phyloP scores from a whole-genome alignment of 208 protist genomes.

The Leishmania turanica region DNA sequence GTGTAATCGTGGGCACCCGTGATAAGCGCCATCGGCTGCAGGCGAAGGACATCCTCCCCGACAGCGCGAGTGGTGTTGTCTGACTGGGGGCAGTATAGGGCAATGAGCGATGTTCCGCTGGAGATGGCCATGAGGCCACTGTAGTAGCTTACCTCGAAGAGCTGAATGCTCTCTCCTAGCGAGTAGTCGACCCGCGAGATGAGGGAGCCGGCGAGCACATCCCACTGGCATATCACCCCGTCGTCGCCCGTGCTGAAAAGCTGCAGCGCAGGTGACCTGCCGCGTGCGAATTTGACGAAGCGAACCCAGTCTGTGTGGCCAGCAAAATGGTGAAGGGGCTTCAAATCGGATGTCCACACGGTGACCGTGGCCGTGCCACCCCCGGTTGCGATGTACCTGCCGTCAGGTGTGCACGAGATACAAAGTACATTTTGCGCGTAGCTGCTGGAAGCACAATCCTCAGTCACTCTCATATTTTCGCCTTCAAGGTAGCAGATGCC shows the following conservation, averaged over 20 bases:
- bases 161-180: constrained; percentile 62
- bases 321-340: constrained; percentile 52
- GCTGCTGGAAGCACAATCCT: constrained; percentile 27
- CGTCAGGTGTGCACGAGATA: constrained; percentile 67
- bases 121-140: constrained; percentile 69
- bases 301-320: constrained; percentile 88
- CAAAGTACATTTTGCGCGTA: constrained; percentile 65
- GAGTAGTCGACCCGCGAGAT: constrained; percentile 71
- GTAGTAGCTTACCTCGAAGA: constrained; percentile 75
- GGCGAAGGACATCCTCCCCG: constrained; percentile 42
- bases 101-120: constrained; percentile 56
- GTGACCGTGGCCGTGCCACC: constrained; percentile 58
- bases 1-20: constrained; percentile 55
- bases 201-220: constrained; percentile 53
- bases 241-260: constrained; percentile 87
- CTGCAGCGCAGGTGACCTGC: constrained; percentile 34
- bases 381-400: constrained; percentile 63
- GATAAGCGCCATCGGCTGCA: constrained; percentile 64
- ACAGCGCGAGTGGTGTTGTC: constrained; percentile 30
- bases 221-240: constrained; percentile 78
- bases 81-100: constrained; percentile 49
- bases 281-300: constrained; percentile 74
- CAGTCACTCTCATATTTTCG: constrained; percentile 13
- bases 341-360: constrained; percentile 64
- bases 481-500: constrained; percentile 27